phyloP scores from a whole-genome alignment of 163 green algal genomes.

The Scenedesmus sp. region DNA sequence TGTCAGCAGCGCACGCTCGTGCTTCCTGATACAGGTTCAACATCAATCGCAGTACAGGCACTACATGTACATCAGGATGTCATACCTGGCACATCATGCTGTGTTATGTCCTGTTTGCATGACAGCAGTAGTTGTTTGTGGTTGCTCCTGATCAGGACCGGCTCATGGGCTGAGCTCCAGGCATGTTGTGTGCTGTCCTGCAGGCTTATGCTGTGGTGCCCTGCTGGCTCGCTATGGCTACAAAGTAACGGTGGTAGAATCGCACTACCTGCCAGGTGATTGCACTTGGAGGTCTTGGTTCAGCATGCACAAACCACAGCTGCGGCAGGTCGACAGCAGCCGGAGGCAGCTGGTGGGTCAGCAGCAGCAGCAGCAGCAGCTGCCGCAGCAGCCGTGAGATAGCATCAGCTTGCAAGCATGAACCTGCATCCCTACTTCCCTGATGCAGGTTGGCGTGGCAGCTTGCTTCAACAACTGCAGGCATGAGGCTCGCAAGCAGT shows the following conservation, averaged over 20 bases:
- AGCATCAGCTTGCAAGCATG: neutral
- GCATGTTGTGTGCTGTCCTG: neutral
- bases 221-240: constrained; percentile 84
- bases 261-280: constrained; percentile 83
- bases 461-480: too few relatives aligned
- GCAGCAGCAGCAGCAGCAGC: neutral
- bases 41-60: neutral
- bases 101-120: neutral
- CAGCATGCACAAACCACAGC: neutral
- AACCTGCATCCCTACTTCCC: neutral
- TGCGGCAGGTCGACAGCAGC: too few relatives aligned
- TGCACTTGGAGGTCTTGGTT: neutral
- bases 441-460: too few relatives aligned
- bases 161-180: too few relatives aligned
- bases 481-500: neutral
- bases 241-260: constrained; percentile 88
- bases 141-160: neutral
- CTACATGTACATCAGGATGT: neutral
- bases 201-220: constrained; percentile 87
- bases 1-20: neutral
- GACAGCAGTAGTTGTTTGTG: neutral
- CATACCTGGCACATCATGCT: neutral
- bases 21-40: neutral
- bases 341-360: too few relatives aligned
- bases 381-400: neutral